Base-by-base conservation (phyloP, 306 rosid genomes). In the Medicago ruthenica region DNA sequence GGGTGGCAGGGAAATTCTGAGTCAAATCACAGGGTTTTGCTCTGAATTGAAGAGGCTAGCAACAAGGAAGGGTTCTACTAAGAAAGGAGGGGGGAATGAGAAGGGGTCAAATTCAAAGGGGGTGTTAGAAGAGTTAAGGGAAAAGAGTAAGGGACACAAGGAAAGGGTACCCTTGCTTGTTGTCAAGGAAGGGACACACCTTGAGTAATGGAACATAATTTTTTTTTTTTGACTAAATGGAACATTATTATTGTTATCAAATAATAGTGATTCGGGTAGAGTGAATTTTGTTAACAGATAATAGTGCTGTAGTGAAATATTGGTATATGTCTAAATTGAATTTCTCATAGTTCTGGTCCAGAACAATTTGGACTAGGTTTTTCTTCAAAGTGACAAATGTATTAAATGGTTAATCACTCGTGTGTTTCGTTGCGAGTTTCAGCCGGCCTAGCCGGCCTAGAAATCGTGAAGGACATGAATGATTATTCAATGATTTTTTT, bases 41-140 rank as follows among this genome's bases (percentile, higher is more conserved):
- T 59, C 76, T 17, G 86, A 83, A 55, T 14, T 89, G 79, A 89
- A 87, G 85, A 89, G 81, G 74, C 54, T 89, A 2, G 89, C 84
- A 44, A 79, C 84, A 39, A 79, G 16, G 39, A 81, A 58, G 76
- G 70, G 86, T 63, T 71, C 77, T 4, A 3, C 20, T 61, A 83
- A 75, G 81, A 86, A 82, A 65, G 71, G 37, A 77, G 79, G 70
- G 76, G 48, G 5, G 2, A 42, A 31, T 16, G 85, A 80, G 79
- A 83, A 68, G 22, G 76, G 15, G 40, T 8, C 62, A 17, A 70
- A 61, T 16, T 3, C 57, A 24, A 77, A 44, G 60, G 60, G 13
- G 9, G 85, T 77, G 70, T 78, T 50, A 34, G 66, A 34, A 40
- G 78, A 84, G 66, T 6, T 59, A 70, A 84, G 83, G 79, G 81